Base-by-base conservation (phyloP, 2,329 filamentous ascomycete genomes). In the Botrytis porri region DNA sequence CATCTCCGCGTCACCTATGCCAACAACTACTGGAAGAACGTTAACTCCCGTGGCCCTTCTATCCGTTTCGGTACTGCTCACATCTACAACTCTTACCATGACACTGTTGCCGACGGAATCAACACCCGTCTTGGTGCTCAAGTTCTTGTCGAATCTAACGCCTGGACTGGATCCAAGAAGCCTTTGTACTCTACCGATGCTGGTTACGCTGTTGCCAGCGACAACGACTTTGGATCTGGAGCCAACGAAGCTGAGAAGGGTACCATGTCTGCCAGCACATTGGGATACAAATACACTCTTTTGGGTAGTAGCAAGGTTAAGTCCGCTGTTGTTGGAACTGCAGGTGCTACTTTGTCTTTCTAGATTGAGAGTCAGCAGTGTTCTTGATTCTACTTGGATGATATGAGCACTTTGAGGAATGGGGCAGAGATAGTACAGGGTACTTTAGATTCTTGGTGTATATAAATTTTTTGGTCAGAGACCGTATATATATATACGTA, bases 101-200 rank as follows among this genome's bases (percentile, higher is more conserved):
- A 57, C 69, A 65, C 51, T 16, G 69, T 71, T 18, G 35, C 69
- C 61, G 60, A 71, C 20, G 69, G 84, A 62, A 84, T 90, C 82
- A 89, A 89, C 82, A 85, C 87, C 64, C 85, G 87, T 70, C 83
- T 86, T 77, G 85, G 85, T 22, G 87, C 88, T 35, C 84, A 89
- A 79, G 82, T 89, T n/a, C 84, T 89, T 41, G 83, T 89, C 39
- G 85, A 90, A 82, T 88, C 86, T 66, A 85, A 85, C 74, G 82
- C 82, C 76, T 88, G 77, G 82, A 82, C 62, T 37, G 84, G 83
- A 59, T 82, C 83, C 29, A 81, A 81, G 39, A 83, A 83, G 77
- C 82, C 84, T 22, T 57, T 77, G 43, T 77, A 78, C 29, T 74
- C 69, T 63, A 74, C 76, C 66, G 37, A 67, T 66, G 66, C 61